Evolutionary conservation across 1,284 basidiomycete species (phyloP).

Genomic region (Anthracocystis setariae): DNA sequence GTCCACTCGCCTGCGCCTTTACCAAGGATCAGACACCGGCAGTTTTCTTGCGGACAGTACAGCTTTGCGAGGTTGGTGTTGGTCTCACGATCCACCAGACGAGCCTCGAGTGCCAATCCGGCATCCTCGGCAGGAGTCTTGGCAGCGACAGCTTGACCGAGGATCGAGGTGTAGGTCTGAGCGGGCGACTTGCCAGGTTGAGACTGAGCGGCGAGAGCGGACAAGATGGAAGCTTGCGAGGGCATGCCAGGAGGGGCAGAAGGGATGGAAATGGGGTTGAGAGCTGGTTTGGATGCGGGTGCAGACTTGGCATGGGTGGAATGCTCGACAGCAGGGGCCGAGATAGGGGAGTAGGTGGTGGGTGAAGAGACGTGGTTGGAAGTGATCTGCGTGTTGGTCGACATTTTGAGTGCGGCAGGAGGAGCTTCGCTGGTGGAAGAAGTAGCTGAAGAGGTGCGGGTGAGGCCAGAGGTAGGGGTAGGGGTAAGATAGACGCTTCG

Average conservation of each 20-base stretch:
- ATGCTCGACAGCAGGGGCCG: neutral
- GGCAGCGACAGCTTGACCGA: slow-evolving; percentile 64
- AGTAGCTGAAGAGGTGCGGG: slow-evolving; percentile 32
- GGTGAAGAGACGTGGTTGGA: neutral
- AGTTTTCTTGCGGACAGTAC: slow-evolving; percentile 63
- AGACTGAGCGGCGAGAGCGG: slow-evolving; percentile 50
- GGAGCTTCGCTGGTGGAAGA: slow-evolving; percentile 31
- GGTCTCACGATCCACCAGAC: slow-evolving; percentile 57
- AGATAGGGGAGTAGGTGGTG: slow-evolving; percentile 1
- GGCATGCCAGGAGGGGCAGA: slow-evolving; percentile 44
- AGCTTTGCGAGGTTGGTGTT: slow-evolving; percentile 58
- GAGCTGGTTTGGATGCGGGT: slow-evolving; percentile 8
- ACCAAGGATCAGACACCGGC: slow-evolving; percentile 57
- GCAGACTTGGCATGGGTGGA: slow-evolving; percentile 1
- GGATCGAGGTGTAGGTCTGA: slow-evolving; percentile 53
- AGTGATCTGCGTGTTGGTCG: neutral
- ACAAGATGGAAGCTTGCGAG: slow-evolving; percentile 51
- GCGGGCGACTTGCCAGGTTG: slow-evolving; percentile 41
- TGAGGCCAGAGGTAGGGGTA: slow-evolving; percentile 17
- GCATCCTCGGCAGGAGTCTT: slow-evolving; percentile 65
- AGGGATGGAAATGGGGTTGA: slow-evolving; percentile 10
- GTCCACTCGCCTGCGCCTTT: slow-evolving; percentile 55
- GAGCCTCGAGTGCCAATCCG: slow-evolving; percentile 59
- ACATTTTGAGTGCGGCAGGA: slow-evolving; percentile 20
- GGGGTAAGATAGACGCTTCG: slow-evolving; percentile 49